phyloP scores from a whole-genome alignment of 2,329 filamentous ascomycete genomes.

The Sclerotinia sclerotiorum region DNA sequence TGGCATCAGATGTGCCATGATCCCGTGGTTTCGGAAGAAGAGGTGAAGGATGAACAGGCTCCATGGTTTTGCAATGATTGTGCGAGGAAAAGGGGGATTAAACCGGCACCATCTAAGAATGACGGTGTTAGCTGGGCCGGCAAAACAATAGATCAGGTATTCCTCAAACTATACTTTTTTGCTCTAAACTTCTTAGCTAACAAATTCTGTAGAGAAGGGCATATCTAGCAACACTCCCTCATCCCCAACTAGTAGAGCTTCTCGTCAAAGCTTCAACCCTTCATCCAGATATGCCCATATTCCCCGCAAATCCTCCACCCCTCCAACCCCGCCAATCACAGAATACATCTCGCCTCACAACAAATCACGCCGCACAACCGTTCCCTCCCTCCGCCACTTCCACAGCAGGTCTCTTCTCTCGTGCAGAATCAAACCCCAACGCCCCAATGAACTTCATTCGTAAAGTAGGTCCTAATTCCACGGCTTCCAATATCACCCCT shows the following conservation, averaged over 20 bases:
- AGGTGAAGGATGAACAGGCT: conserved; percentile 63
- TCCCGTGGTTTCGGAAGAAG: conserved; percentile 68
- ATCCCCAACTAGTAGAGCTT: conserved; percentile 62
- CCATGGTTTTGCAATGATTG: conserved; percentile 73
- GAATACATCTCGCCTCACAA: conserved; percentile 28
- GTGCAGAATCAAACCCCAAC: conserved; percentile 42
- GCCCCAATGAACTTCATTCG: conserved; percentile 45
- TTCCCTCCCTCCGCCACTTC: conserved; percentile 40
- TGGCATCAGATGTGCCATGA: conserved; percentile 85
- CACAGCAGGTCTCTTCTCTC: conserved; percentile 40
- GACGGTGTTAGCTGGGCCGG: conserved; percentile 36
- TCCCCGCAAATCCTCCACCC: conserved; percentile 44
- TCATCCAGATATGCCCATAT: conserved; percentile 66
- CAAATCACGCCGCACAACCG: conserved; percentile 34
- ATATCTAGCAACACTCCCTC: conserved; percentile 62
- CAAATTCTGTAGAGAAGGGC: conserved; percentile 52
- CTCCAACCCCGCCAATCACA: conserved; percentile 21
- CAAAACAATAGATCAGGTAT: conserved; percentile 45
- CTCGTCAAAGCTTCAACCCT: conserved; percentile 60
- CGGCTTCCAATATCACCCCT: conserved; percentile 8
- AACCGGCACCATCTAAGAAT: conserved; percentile 39
- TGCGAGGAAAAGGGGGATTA: conserved; percentile 48
- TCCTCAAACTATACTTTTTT: conserved; percentile 23
- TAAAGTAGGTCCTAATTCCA: conserved; percentile 38
- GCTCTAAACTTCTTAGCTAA: conserved; percentile 14